Conservation (phyloP, 2,329 filamentous ascomycete species). For the Calonectria ilicicola region DNA sequence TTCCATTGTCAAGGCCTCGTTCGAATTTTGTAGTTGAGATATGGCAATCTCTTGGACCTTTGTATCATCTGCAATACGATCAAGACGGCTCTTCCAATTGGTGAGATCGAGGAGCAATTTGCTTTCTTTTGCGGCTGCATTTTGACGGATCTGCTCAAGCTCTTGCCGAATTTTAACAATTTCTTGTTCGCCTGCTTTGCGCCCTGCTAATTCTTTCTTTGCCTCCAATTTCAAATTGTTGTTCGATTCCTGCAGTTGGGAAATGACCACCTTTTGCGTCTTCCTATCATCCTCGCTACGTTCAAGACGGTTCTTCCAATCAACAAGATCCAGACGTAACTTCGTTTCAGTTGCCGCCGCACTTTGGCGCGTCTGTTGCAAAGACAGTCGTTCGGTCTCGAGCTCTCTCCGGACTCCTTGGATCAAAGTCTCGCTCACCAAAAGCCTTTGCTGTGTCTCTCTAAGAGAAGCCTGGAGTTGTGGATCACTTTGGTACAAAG, state of each 20-base stretch:
- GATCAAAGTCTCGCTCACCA: background rate
- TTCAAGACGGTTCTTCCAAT: background rate
- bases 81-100: too few relatives aligned
- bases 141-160: background rate
- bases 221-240: background rate
- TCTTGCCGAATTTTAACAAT: background rate
- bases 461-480: background rate
- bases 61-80: background rate
- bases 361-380: background rate
- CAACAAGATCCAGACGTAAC: background rate
- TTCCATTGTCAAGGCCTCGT: background rate
- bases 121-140: too few relatives aligned
- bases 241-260: background rate
- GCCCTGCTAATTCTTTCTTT: background rate
- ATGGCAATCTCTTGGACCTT: background rate
- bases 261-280: background rate
- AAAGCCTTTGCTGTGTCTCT: background rate
- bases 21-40: background rate
- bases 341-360: background rate
- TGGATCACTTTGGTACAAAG: background rate
- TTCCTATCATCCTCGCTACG: background rate
- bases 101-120: too few relatives aligned
- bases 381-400: background rate
- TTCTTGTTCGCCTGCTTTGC: background rate
- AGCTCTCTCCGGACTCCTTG: background rate